Percentiles rank a stretch among this genome's conserved stretches.
Conservation (phyloP, 225 moss, liverwort and hornwort genomes). For the Antitrichia curtipendula region DNA sequence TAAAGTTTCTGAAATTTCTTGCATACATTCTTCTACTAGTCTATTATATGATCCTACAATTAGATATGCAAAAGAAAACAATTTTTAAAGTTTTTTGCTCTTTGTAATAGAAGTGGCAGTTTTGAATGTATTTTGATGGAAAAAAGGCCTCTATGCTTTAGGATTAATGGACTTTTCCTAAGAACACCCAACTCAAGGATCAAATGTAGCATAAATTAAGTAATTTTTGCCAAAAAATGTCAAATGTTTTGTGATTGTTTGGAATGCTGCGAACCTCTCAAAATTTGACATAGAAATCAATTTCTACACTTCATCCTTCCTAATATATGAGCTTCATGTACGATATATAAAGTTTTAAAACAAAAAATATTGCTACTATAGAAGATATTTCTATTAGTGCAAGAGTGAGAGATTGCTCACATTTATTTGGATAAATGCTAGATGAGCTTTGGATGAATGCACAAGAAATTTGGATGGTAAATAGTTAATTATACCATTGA, state of each 20-base stretch:
- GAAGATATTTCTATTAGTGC: not conserved
- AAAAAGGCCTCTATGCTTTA: too few relatives aligned
- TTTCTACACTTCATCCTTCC: not conserved
- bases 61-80: too few relatives aligned
- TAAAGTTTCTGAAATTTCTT: too few relatives aligned
- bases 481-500: not conserved
- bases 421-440: not conserved
- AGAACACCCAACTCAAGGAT: rapidly evolving
- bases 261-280: not conserved
- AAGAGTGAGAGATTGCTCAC: not conserved
- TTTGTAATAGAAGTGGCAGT: too few relatives aligned
- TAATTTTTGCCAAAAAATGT: not conserved
- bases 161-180: rapidly evolving
- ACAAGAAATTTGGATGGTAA: not conserved
- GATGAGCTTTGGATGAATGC: not conserved
- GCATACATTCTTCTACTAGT: too few relatives aligned
- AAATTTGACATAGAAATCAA: not conserved
- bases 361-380: rapidly evolving
- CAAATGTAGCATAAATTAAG: not conserved
- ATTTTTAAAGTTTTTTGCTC: too few relatives aligned
- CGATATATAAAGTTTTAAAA: not conserved
- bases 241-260: not conserved
- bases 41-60: too few relatives aligned
- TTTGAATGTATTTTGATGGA: too few relatives aligned
- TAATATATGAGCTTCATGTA: not conserved